These are phyloP conservation scores for Clitoria ternatea DNA, from an alignment of 306 rosid genomes.

Conservation along the genomic window DNA sequence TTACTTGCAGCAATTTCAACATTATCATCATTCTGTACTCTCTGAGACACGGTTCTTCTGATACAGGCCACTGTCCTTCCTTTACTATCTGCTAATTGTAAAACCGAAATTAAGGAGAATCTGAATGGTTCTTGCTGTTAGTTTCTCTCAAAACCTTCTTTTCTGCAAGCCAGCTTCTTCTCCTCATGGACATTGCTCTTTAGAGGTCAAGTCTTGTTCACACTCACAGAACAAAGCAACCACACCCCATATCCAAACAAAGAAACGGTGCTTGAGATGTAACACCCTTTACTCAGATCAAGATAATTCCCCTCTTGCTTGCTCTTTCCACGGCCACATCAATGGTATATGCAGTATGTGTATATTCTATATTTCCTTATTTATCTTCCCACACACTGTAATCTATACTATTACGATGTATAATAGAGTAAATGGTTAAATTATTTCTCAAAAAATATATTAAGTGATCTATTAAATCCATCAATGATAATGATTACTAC, in stretches of 20 bases:
- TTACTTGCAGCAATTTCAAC: too few species aligned
- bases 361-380: not conserved
- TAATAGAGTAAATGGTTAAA: too few species aligned
- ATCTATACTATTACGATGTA: too few species aligned
- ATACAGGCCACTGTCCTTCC: not conserved
- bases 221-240: conserved; percentile 6
- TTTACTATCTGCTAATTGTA: not conserved
- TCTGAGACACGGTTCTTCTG: too few species aligned
- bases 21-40: too few species aligned
- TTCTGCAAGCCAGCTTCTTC: conserved; percentile 26
- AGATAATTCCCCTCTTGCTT: conserved; percentile 56
- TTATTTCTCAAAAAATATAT: too few species aligned
- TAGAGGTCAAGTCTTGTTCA: conserved; percentile 32
- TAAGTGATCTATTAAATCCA: too few species aligned
- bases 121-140: conserved; percentile 36
- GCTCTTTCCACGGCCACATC: conserved; percentile 84
- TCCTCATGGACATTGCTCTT: not conserved
- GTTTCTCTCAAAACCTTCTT: conserved; percentile 15
- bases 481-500: too few species aligned
- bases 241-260: conserved; percentile 25
- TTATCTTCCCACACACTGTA: not conserved
- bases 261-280: conserved; percentile 68
- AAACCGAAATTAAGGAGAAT: not conserved
- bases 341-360: conserved; percentile 47
- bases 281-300: conserved; percentile 48